phyloP scores from a whole-genome alignment of 2,329 filamentous ascomycete genomes.

The Alternaria brassicicola region DNA sequence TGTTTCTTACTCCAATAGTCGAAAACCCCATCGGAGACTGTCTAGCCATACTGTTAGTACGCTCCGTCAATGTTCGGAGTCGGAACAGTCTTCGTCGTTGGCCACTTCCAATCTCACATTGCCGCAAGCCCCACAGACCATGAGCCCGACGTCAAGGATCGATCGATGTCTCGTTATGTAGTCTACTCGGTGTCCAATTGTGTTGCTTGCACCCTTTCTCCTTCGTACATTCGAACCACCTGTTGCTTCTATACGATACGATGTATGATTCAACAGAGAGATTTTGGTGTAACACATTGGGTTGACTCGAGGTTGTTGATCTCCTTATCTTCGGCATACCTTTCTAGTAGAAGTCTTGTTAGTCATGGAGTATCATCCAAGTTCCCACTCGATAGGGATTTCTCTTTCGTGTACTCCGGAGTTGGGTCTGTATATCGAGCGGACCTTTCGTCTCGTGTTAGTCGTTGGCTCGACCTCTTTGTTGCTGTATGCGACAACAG shows the following conservation, averaged over 20 bases:
- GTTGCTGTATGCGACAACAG: too few relatives aligned
- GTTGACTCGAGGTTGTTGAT: background rate
- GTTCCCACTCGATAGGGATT: background rate
- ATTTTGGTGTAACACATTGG: background rate
- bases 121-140: too few relatives aligned
- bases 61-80: background rate
- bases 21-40: background rate
- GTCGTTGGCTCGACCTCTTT: too few relatives aligned
- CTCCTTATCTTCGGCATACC: background rate
- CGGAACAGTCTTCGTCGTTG: background rate
- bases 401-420: too few relatives aligned
- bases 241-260: background rate
- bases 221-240: too few relatives aligned
- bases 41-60: background rate
- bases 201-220: too few relatives aligned
- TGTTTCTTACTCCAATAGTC: background rate
- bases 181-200: too few relatives aligned
- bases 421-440: background rate
- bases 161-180: background rate
- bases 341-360: background rate
- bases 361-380: background rate
- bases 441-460: too few relatives aligned
- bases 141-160: too few relatives aligned
- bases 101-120: too few relatives aligned
- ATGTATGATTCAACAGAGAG: background rate